Percentiles rank a stretch among this genome's conserved stretches.
Evolutionary conservation across 257 asterid species (phyloP).

Genomic region (Plantago ovata): DNA sequence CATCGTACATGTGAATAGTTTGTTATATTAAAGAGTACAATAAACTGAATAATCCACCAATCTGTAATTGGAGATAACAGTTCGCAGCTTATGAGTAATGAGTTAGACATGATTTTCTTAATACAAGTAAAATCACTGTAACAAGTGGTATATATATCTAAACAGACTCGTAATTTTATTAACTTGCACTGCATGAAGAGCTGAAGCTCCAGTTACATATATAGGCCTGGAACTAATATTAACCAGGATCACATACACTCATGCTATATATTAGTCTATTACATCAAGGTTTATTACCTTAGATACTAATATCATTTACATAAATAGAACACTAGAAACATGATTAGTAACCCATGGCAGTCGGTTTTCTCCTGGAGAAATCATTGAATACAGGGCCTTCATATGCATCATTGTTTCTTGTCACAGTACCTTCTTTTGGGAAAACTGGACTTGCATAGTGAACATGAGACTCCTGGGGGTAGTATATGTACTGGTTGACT

Average conservation of each 20-base stretch:
- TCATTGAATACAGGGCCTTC: slow-evolving; percentile 22
- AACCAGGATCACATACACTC: background rate
- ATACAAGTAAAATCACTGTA: too few species aligned
- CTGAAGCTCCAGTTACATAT: slow-evolving; percentile 5
- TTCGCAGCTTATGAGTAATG: too few species aligned
- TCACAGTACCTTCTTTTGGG: slow-evolving; percentile 17
- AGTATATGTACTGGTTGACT: slow-evolving; percentile 8
- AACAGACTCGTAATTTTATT: slow-evolving; percentile 4
- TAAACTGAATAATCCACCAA: too few species aligned
- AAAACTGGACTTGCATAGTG: slow-evolving; percentile 6
- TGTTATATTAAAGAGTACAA: too few species aligned
- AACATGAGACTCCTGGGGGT: slow-evolving; percentile 23
- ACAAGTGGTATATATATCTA: background rate
- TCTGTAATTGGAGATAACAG: too few species aligned
- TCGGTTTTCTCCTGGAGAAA: slow-evolving; percentile 12
- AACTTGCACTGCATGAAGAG: slow-evolving; percentile 1
- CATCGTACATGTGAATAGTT: too few species aligned
- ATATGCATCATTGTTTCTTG: slow-evolving; percentile 15
- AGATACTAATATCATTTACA: too few species aligned
- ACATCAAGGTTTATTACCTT: background rate
- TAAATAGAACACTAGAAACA: background rate
- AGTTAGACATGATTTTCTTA: too few species aligned
- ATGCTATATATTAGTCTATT: too few species aligned
- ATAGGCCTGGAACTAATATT: background rate
- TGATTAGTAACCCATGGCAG: slow-evolving; percentile 5